Evolutionary conservation across 2,329 filamentous ascomycete species (phyloP), one percentile per base, ranked within the genome.

Genomic region (Xylaria sp.): DNA sequence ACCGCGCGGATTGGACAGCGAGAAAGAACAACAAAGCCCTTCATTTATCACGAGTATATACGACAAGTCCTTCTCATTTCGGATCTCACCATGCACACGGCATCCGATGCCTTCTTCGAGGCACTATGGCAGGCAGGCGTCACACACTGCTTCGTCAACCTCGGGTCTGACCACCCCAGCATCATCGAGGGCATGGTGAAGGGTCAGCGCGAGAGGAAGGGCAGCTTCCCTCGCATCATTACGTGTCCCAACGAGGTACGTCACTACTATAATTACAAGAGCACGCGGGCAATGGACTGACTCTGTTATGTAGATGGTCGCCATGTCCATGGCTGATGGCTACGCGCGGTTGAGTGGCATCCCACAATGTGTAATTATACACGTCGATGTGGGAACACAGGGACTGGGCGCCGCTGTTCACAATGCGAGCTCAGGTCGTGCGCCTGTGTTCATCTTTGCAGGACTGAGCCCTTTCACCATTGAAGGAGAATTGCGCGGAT

Each of bases 131-230:
- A 75, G 63, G 73, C 72, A 7, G 73, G 73, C 2, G 65, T 75
- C 35, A 73, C 69, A 11, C 69, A 75, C 60, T 73, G 72, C 65
- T 82, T 85, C 69, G 85, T 88, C 60, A 89, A 89, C 69, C 76
- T 89, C 35, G 86, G 86, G n/a, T 86, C 83, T 30, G 86, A 89
- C 66, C 86, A 92, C 69, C 89, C 89, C 1, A 86, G 85, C 50
- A 90, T 92, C 69, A 85, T 92, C 42, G 89, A 92, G 74, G 90
- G 89, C 9, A 91, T 92, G 74, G 86, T 90, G 64, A 89, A 89
- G 70, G 88, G 87, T 18, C 85, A 90, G 68, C 83, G 83, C 59
- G 87, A 90, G 68, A 83, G 80, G 64, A 79, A 79, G 55, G 83
- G 78, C 42, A 78, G 82, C 16, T 91, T 91, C 60, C 89, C 89